Evolutionary conservation across 164 flowering plant genomes (phyloP), one percentile per base, ranked within the genome.

Genomic region (Chimonanthus praecox): DNA sequence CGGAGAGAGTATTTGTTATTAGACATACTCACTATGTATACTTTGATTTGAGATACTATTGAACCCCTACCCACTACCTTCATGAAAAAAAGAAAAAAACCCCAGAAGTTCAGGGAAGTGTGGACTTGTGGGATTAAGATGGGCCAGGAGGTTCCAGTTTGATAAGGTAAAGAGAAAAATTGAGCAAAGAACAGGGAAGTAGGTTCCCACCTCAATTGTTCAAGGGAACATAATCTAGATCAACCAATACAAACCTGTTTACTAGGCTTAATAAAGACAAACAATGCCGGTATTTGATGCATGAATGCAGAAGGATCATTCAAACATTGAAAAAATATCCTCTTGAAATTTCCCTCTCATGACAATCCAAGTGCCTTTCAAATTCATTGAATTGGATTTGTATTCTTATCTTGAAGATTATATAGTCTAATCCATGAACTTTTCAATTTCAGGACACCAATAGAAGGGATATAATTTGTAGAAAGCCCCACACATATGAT

Each of bases 221-320:
- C 9, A 51, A 7, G 63, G 63, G 49, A 49, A 43, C 69, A 73
- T 11, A 62, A 73, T 70, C 48, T 18, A 21, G 48, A 49, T 33
- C 10, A 49, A 63, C n/a, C 49, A 11, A 65, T 48, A 65, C 21
- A 45, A 3, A 18, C 45, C 50, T 8, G 21, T 16, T 16, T 45
- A 9, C 4, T 33, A 7, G 7, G n/a, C 13, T n/a, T 69, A 54
- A 71, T 75, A 71, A 66, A 54, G 78, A 71, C 70, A 67, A 67
- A 67, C 65, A 66, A 15, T 11, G 65, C 64, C 54, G 64, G 60
- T 71, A 60, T 67, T 70, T 67, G 67, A 67, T 76, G 67, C 74
- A 67, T 48, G 48, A 67, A 76, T 66, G 60, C 15, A 68, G 48
- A 18, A 43, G 16, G 46, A n/a, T 33, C 0, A 54, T 54, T 54